phyloP scores from a whole-genome alignment of 331 rosid species.

The Erythrophleum ivorense region DNA sequence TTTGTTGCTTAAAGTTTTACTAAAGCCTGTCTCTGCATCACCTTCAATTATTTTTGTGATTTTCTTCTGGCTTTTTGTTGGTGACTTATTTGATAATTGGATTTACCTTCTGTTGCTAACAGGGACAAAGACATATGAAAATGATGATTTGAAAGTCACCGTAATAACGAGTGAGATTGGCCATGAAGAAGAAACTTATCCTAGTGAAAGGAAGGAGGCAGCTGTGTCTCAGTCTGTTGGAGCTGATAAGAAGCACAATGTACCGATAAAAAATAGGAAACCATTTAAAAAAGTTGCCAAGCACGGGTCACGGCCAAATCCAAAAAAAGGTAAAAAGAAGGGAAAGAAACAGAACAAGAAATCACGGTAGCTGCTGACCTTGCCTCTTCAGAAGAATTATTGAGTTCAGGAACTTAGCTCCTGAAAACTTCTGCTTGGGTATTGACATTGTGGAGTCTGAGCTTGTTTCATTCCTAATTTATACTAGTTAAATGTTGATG shows the following conservation, averaged over 20 bases:
- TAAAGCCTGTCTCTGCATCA: not conserved
- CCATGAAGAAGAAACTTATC: slow-evolving; percentile 58
- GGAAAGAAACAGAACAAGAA: slow-evolving; percentile 61
- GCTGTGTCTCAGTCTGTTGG: slow-evolving; percentile 41
- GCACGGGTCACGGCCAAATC: slow-evolving; percentile 56
- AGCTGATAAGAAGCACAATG: slow-evolving; percentile 48
- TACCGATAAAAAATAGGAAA: slow-evolving; percentile 59
- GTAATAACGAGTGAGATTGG: slow-evolving; percentile 80
- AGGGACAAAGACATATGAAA: slow-evolving; percentile 77
- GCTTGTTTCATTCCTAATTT: slow-evolving; percentile 12
- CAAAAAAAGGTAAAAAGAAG: slow-evolving; percentile 62
- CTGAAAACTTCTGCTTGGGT: slow-evolving; percentile 20
- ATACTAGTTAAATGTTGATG: slow-evolving; percentile 9
- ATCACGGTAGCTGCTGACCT: slow-evolving; percentile 26
- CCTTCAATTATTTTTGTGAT: slow-evolving; percentile 8
- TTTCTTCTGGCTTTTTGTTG: slow-evolving; percentile 3
- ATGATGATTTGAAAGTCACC: slow-evolving; percentile 68
- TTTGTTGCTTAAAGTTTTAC: not conserved
- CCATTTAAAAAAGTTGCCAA: slow-evolving; percentile 64
- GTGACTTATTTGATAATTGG: slow-evolving; percentile 24
- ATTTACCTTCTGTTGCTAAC: slow-evolving; percentile 36
- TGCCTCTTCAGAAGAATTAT: slow-evolving; percentile 31
- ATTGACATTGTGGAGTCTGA: too few relatives aligned
- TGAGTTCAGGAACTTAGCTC: slow-evolving; percentile 22
- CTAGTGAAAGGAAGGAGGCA: slow-evolving; percentile 45